Conservation (phyloP, 192 early-diverging fungal genomes). For the Coemansia sp. region DNA sequence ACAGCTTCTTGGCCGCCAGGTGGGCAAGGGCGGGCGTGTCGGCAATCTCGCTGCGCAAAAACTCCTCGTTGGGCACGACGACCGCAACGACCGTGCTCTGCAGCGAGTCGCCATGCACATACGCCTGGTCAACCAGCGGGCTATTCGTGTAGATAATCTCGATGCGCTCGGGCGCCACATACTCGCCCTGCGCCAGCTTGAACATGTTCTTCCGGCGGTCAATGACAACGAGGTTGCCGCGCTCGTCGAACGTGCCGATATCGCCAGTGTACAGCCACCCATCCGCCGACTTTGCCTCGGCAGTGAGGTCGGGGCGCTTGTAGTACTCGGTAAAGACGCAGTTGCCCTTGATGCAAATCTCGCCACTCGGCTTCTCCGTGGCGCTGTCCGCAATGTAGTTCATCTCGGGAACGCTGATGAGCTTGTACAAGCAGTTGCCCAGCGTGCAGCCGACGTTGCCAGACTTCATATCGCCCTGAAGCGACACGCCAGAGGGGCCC, state of each 20-base stretch:
- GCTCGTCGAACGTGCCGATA: slow-evolving; percentile 68
- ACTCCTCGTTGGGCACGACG: slow-evolving; percentile 69
- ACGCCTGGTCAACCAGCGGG: slow-evolving; percentile 65
- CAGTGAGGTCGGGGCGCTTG: slow-evolving; percentile 76
- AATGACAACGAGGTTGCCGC: slow-evolving; percentile 70
- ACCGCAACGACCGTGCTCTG: slow-evolving; percentile 74
- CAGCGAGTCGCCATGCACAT: slow-evolving; percentile 79
- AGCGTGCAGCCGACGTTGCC: slow-evolving; percentile 75
- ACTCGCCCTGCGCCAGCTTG: slow-evolving; percentile 75
- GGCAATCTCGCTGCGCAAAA: slow-evolving; percentile 47
- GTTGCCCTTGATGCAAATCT: slow-evolving; percentile 77
- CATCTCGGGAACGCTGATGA: slow-evolving; percentile 76
- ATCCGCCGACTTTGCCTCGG: slow-evolving; percentile 68
- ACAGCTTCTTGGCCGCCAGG: slow-evolving; percentile 19
- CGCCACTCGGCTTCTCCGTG: slow-evolving; percentile 63
- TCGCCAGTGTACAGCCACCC: slow-evolving; percentile 87
- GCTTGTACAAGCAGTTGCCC: slow-evolving; percentile 69
- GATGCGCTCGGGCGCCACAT: slow-evolving; percentile 83
- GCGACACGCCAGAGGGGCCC: slow-evolving; percentile 65
- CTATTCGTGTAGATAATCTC: slow-evolving; percentile 62
- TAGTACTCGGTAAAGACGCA: slow-evolving; percentile 75
- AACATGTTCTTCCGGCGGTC: slow-evolving; percentile 86
- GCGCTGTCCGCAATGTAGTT: slow-evolving; percentile 60
- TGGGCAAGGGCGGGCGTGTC: slow-evolving; percentile 29
- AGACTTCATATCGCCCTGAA: slow-evolving; percentile 56